Conservation (phyloP, 768 basidiomycete species). For the Botryobasidium botryosum region DNA sequence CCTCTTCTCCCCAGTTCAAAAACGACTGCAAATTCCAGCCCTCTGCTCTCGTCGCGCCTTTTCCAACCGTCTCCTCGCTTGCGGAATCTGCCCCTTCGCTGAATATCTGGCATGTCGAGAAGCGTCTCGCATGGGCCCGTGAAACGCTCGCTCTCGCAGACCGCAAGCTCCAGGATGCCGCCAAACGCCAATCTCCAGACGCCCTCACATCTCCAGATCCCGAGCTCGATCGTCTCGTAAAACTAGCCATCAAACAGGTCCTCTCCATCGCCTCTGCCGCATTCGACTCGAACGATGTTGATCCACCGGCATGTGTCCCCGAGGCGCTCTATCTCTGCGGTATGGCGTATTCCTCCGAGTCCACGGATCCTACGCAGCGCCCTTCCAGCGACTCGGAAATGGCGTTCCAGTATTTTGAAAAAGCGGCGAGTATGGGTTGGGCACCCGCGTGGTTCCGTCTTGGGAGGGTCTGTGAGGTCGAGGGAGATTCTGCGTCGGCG, state of each 20-base stretch:
- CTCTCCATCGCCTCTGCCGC: constrained; percentile 28
- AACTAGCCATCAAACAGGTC: constrained; percentile 47
- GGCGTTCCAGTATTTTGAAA: constrained; percentile 84
- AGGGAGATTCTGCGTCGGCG: constrained; percentile 51
- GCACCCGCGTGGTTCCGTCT: constrained; percentile 76
- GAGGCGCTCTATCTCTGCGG: constrained; percentile 68
- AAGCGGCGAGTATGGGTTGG: constrained; percentile 61
- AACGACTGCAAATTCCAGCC: no score
- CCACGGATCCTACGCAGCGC: constrained; percentile 21
- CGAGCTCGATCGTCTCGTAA: constrained; percentile 38
- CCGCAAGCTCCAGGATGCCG: no score
- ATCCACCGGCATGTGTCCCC: constrained; percentile 35
- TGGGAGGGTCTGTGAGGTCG: constrained; percentile 82
- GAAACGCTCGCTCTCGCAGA: constrained; percentile 74
- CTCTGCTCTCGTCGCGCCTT: constrained; percentile 45
- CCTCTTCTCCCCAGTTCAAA: no score
- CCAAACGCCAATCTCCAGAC: no score
- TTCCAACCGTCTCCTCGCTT: constrained; percentile 49
- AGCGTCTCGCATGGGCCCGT: constrained; percentile 58
- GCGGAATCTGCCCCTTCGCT: constrained; percentile 32
- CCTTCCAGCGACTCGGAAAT: constrained; percentile 45
- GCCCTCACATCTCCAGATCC: constrained; percentile 38
- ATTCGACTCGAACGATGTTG: constrained; percentile 19
- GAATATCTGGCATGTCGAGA: constrained; percentile 32
- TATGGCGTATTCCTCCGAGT: constrained; percentile 49